Evolutionary conservation across 78 protist species (phyloP).

Genomic region (Polysphondylium violaceum): DNA sequence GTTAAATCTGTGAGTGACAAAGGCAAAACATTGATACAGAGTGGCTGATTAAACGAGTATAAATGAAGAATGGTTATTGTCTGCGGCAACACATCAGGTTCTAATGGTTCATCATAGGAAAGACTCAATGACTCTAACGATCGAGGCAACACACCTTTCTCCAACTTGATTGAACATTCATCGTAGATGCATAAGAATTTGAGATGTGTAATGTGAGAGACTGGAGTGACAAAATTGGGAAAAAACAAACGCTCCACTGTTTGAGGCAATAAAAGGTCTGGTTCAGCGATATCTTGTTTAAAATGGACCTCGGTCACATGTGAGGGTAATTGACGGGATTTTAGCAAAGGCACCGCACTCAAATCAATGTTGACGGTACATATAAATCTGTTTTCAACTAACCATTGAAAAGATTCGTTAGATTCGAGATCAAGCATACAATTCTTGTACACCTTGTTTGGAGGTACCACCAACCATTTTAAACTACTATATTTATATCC

Average conservation of each 20-base stretch:
- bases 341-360: not conserved
- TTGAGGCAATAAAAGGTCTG: too few relatives aligned
- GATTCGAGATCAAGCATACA: not conserved
- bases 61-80: not conserved
- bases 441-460: not conserved
- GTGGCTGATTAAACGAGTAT: not conserved
- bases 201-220: too few relatives aligned
- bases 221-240: too few relatives aligned
- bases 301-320: not conserved
- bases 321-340: not conserved
- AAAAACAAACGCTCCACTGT: too few relatives aligned
- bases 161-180: not conserved
- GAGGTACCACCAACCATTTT: not conserved
- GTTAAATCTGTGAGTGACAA: not conserved
- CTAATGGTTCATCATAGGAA: not conserved
- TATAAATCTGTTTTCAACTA: not conserved
- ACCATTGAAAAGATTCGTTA: not conserved
- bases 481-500: not conserved
- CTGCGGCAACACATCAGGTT: not conserved
- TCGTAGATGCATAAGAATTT: too few relatives aligned
- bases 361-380: not conserved
- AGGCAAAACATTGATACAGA: not conserved
- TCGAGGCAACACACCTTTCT: not conserved
- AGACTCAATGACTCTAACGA: not conserved
- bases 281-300: too few relatives aligned